Percentiles rank a stretch among this genome's conserved stretches.
Evolutionary conservation across 2,329 filamentous ascomycete genomes (phyloP).

Genomic region (Talaromyces sp.): DNA sequence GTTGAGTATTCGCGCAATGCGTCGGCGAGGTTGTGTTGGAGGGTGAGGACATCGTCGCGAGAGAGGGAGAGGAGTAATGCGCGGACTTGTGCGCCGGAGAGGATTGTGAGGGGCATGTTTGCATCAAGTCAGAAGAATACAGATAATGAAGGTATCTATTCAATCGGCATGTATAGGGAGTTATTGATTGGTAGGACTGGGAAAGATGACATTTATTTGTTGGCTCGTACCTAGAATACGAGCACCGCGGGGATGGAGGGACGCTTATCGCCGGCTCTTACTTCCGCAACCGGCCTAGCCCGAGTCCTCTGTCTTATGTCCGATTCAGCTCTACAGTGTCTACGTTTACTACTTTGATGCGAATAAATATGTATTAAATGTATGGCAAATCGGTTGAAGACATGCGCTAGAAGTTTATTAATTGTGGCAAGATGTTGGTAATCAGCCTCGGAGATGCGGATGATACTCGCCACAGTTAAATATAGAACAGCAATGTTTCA

Average conservation of each 20-base stretch:
- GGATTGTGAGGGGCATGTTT: conserved; percentile 51
- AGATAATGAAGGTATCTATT: neutral
- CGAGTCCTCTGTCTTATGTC: neutral
- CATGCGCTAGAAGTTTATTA: neutral
- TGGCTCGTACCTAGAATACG: neutral
- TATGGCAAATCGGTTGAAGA: neutral
- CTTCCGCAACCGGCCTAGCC: neutral
- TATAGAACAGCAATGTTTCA: neutral
- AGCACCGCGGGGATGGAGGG: neutral
- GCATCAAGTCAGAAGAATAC: too few species aligned
- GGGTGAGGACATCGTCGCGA: conserved; percentile 55
- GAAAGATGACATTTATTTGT: neutral
- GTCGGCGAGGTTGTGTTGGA: conserved; percentile 58
- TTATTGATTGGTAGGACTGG: neutral
- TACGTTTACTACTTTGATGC: neutral
- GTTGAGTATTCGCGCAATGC: conserved; percentile 65
- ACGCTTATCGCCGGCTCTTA: neutral
- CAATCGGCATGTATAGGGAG: neutral
- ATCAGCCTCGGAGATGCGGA: neutral
- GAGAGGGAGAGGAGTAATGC: conserved; percentile 54
- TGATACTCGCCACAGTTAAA: conserved; percentile 1
- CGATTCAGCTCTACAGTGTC: neutral
- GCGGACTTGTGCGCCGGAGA: conserved; percentile 56
- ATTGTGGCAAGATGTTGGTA: neutral
- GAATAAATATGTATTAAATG: neutral